Percentiles rank a stretch among this genome's conserved stretches.
Evolutionary conservation across 1,139 yeast species (phyloP).

Genomic region (Sugiyamaella castrensis): DNA sequence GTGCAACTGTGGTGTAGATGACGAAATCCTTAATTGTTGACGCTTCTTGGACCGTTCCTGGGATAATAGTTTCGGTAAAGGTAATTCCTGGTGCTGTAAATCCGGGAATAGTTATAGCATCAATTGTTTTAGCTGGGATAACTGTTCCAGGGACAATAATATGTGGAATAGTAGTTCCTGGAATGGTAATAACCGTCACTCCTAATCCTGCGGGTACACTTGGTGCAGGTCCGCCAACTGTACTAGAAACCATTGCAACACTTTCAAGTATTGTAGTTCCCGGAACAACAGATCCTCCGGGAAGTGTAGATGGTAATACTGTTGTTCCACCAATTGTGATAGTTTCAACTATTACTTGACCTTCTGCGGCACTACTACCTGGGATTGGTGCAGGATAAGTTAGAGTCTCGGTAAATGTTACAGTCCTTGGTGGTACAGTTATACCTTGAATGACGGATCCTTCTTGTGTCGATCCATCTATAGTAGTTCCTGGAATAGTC

Average conservation of each 20-base stretch:
- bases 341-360: constrained; percentile 19
- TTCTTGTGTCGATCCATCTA: too few relatives aligned
- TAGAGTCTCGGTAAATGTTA: too few relatives aligned
- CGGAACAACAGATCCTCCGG: constrained; percentile 17
- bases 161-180: constrained; percentile 24
- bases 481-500: constrained; percentile 17
- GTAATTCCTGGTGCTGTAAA: constrained; percentile 20
- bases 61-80: constrained; percentile 20
- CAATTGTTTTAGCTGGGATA: constrained; percentile 18
- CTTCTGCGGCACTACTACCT: background rate
- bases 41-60: constrained; percentile 19
- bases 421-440: background rate
- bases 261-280: constrained; percentile 19
- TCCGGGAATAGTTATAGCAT: constrained; percentile 17
- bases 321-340: constrained; percentile 23
- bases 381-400: too few relatives aligned
- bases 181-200: constrained; percentile 22
- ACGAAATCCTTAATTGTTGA: constrained; percentile 20
- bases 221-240: background rate
- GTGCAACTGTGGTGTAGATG: constrained; percentile 17
- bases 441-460: too few relatives aligned
- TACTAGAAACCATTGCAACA: constrained; percentile 16
- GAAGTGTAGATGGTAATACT: constrained; percentile 14
- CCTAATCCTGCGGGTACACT: background rate
- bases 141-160: constrained; percentile 23